Evolutionary conservation across 352 stramenopile genomes (phyloP).

Genomic region (Aphanomyces euteiches): DNA sequence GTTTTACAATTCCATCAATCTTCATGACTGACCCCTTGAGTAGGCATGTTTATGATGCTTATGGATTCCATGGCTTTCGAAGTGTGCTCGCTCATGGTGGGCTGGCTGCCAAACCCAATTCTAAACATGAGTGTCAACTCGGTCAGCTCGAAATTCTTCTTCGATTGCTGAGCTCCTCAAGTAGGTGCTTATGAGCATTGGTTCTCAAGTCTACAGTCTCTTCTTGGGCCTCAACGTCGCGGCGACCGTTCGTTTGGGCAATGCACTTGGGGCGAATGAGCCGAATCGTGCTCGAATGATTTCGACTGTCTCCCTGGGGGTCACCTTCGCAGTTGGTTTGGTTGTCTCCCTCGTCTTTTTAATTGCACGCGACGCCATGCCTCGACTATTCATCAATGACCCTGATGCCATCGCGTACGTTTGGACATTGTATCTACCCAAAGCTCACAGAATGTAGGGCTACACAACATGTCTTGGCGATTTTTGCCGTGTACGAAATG

Average conservation of each 20-base stretch:
- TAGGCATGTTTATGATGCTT: slow-evolving; percentile 65
- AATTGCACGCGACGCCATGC: slow-evolving; percentile 45
- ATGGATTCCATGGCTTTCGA: slow-evolving; percentile 78
- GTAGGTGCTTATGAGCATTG: slow-evolving; percentile 55
- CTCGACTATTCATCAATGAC: slow-evolving; percentile 72
- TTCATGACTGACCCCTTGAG: background rate
- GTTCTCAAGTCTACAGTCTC: slow-evolving; percentile 57
- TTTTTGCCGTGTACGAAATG: slow-evolving; percentile 42
- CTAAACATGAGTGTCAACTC: slow-evolving; percentile 73
- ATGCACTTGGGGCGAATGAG: slow-evolving; percentile 49
- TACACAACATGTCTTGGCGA: slow-evolving; percentile 34
- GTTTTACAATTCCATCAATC: background rate
- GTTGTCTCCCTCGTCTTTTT: slow-evolving; percentile 29
- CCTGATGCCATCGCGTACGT: slow-evolving; percentile 43
- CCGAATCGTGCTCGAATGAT: slow-evolving; percentile 50
- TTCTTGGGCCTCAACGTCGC: slow-evolving; percentile 54
- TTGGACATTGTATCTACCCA: background rate
- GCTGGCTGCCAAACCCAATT: slow-evolving; percentile 56
- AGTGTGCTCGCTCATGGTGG: slow-evolving; percentile 70
- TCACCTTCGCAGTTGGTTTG: slow-evolving; percentile 39
- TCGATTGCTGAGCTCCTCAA: slow-evolving; percentile 44
- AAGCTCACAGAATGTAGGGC: slow-evolving; percentile 2
- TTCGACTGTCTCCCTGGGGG: slow-evolving; percentile 37
- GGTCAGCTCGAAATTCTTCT: slow-evolving; percentile 31
- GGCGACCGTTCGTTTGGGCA: slow-evolving; percentile 57